Base-by-base conservation (phyloP, 2,329 filamentous ascomycete genomes). In the Amesomyces nigricolor region DNA sequence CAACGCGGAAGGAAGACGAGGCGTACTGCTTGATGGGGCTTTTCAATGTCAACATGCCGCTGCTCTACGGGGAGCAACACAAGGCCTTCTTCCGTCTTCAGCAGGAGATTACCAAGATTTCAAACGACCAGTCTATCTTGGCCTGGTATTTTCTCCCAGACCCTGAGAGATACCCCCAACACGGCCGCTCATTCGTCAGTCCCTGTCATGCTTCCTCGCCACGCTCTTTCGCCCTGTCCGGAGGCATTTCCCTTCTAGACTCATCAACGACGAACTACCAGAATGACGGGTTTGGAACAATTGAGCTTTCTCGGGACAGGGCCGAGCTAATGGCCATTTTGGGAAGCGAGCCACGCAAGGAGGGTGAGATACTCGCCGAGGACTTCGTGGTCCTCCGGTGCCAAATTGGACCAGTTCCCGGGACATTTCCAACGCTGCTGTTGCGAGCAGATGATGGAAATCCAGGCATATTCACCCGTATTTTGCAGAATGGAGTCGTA, bases 11-110 rank as follows among this genome's bases (percentile, higher is more conserved):
- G 2, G 51, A 58, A 29, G 55, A 58, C 19, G 26, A 13, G 1
- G 55, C 51, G 2, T 58, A 54, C 19, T 54, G 55, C 13, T 11
- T 58, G 37, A 29, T 58, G 42, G 55, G 55, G 0, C 35, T 58
- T 5, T 58, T 58, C 30, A 19, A 35, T 30, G 32, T 58, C 47
- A 43, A 58, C 47, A 54, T 58, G 55, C 43, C 51, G 4, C 43
- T 58, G 11, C 11, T 54, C 4, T 54, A 58, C 17, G 56, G 55
- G 6, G 51, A 57, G 13, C 51, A 42, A 16, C 4, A 4, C 1
- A 44, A 38, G 11, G 38, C 56, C 11, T 58, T 58, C 16, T 1
- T 38, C 4, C 42, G 47, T 1, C 56, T 52, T 1, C 51, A 57
- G 38, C 16, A 51, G 7, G 47, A 50, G n/a, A 52, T 53, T 4